phyloP scores from a whole-genome alignment of 116 monocot species.

The Papilionanthe hybrid region DNA sequence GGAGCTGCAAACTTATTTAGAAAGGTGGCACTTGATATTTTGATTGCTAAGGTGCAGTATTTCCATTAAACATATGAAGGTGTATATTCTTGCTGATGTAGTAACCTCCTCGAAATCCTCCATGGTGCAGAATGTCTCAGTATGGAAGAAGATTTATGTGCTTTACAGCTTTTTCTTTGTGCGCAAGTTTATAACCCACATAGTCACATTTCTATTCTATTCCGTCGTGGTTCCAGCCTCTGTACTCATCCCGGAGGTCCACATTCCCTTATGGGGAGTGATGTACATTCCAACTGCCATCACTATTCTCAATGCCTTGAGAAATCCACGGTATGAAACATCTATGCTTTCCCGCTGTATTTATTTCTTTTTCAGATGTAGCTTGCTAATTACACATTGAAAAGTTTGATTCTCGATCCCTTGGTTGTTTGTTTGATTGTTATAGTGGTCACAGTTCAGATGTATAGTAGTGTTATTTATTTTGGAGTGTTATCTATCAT shows the following conservation, averaged over 20 bases:
- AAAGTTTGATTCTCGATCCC: neutral
- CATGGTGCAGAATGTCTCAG: constrained; percentile 29
- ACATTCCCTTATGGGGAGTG: constrained; percentile 40
- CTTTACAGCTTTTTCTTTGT: constrained; percentile 55
- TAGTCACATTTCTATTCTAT: constrained; percentile 33
- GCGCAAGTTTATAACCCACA: constrained; percentile 33
- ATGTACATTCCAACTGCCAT: constrained; percentile 39
- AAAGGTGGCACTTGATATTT: constrained; percentile 33
- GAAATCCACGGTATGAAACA: constrained; percentile 32
- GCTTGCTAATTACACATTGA: neutral
- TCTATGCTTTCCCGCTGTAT: neutral
- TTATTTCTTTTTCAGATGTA: no score
- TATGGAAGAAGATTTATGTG: constrained; percentile 35
- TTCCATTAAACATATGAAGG: neutral
- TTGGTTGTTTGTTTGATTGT: neutral
- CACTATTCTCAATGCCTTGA: constrained; percentile 30
- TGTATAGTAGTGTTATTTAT: neutral
- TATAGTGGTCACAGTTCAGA: neutral
- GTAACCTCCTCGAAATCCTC: neutral
- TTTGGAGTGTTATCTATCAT: neutral
- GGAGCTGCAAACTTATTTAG: constrained; percentile 44
- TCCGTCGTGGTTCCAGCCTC: constrained; percentile 36
- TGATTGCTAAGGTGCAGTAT: constrained; percentile 23
- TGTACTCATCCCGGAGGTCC: constrained; percentile 37
- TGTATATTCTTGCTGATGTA: neutral